Conservation (phyloP, 2,329 filamentous ascomycete species). For the Xylariaceae sp. region DNA sequence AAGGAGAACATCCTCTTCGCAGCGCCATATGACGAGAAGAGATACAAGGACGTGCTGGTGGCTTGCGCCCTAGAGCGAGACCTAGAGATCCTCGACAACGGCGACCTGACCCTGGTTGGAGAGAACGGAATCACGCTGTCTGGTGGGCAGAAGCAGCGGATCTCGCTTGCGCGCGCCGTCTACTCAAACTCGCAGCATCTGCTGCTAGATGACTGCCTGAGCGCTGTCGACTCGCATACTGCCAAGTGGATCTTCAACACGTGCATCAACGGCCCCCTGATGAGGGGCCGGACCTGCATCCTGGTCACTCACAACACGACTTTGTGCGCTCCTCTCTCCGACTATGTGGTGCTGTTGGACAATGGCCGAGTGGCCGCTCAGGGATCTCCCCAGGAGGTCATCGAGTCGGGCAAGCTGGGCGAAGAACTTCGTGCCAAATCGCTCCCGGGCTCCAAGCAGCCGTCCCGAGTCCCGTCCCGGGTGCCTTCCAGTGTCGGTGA, state of each 20-base stretch:
- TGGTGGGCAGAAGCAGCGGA: constrained; percentile 94
- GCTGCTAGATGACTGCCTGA: constrained; percentile 89
- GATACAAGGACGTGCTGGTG: constrained; percentile 82
- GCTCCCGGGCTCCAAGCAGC: constrained; percentile 59
- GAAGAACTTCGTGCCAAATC: constrained; percentile 74
- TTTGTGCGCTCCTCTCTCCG: constrained; percentile 75
- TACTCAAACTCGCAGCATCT: constrained; percentile 92
- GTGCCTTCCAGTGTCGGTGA: constrained; percentile 70
- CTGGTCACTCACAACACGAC: constrained; percentile 92
- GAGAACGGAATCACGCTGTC: constrained; percentile 97
- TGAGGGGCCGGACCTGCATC: constrained; percentile 85
- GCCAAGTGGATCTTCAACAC: constrained; percentile 97
- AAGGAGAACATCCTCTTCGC: constrained; percentile 95
- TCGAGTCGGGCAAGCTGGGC: constrained; percentile 80
- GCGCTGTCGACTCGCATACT: constrained; percentile 94
- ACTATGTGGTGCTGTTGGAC: constrained; percentile 77
- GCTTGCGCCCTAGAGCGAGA: constrained; percentile 90
- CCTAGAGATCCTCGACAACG: constrained; percentile 83
- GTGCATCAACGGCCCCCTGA: constrained; percentile 82
- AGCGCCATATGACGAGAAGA: constrained; percentile 68
- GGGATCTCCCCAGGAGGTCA: constrained; percentile 71
- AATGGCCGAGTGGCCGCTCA: constrained; percentile 76
- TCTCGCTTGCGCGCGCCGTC: constrained; percentile 92
- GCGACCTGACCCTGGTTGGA: constrained; percentile 88
- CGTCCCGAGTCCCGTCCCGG: constrained; percentile 71